Percentiles rank a stretch among this genome's conserved stretches.
Conservation (phyloP, 495 filamentous ascomycete genomes). For the Aspergillus asperescens region DNA sequence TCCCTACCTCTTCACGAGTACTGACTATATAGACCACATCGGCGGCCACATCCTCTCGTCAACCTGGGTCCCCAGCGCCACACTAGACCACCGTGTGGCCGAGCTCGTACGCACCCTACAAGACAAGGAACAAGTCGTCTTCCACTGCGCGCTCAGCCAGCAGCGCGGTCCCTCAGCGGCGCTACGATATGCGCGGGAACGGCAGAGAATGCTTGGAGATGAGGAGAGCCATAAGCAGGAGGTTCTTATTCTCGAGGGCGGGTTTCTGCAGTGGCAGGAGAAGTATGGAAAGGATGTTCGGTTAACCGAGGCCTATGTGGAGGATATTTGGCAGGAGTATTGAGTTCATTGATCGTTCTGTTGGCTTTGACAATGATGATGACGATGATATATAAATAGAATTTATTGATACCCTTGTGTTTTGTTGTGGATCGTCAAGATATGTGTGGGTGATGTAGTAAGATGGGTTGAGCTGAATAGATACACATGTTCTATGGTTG, state of each 20-base stretch:
- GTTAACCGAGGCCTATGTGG: conserved; percentile 79
- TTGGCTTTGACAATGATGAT: background rate
- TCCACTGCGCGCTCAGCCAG: conserved; percentile 94
- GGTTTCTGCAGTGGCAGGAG: conserved; percentile 92
- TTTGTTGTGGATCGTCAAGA: background rate
- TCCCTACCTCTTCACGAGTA: background rate
- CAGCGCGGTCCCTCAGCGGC: conserved; percentile 56
- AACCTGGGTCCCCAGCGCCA: conserved; percentile 66
- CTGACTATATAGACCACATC: conserved; percentile 61
- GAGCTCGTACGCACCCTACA: conserved; percentile 73
- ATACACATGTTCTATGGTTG: background rate
- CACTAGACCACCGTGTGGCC: conserved; percentile 69
- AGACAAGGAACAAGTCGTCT: conserved; percentile 78
- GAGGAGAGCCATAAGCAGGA: conserved; percentile 52
- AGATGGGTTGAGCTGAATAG: background rate
- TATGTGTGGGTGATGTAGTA: background rate
- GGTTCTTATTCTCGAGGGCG: conserved; percentile 76
- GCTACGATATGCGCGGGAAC: conserved; percentile 40
- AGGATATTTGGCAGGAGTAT: conserved; percentile 77
- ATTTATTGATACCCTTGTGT: background rate
- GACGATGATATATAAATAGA: background rate
- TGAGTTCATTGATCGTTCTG: conserved; percentile 7
- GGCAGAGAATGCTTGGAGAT: conserved; percentile 28
- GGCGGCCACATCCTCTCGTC: conserved; percentile 81
- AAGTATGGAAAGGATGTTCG: conserved; percentile 69